Evolutionary conservation across 2,329 filamentous ascomycete species (phyloP).

Genomic region (Curvularia hawaiiensis): DNA sequence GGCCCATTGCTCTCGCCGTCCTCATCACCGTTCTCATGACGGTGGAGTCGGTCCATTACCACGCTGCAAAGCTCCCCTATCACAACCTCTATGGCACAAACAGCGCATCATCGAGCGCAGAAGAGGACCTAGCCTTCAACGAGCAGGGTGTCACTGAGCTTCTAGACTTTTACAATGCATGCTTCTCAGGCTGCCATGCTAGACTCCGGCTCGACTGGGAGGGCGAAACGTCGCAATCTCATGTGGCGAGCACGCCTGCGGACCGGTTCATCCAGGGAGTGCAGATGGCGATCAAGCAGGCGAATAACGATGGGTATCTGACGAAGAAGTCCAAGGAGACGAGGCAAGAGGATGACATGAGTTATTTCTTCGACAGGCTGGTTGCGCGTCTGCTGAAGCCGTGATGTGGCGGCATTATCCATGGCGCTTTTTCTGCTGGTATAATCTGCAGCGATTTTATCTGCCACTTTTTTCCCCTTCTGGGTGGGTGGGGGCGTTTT

Average conservation of each 20-base stretch:
- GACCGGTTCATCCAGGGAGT: slow-evolving; percentile 40
- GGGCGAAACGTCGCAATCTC: slow-evolving; percentile 24
- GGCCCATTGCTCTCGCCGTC: slow-evolving; percentile 41
- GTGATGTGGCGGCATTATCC: not conserved
- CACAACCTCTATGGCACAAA: slow-evolving; percentile 27
- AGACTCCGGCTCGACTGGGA: slow-evolving; percentile 36
- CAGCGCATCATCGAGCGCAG: not conserved
- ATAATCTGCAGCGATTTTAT: not conserved
- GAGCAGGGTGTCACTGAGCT: slow-evolving; percentile 37
- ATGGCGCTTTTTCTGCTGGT: not conserved
- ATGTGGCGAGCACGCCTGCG: slow-evolving; percentile 12
- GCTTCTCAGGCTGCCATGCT: slow-evolving; percentile 43
- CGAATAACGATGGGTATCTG: slow-evolving; percentile 30
- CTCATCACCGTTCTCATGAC: slow-evolving; percentile 45
- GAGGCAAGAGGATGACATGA: slow-evolving; percentile 38
- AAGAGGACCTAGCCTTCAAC: slow-evolving; percentile 22
- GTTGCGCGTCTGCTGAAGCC: slow-evolving; percentile 38
- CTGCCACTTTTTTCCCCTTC: not conserved
- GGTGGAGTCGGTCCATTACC: slow-evolving; percentile 48
- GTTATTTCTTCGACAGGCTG: slow-evolving; percentile 46
- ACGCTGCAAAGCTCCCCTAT: slow-evolving; percentile 44
- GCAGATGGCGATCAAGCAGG: slow-evolving; percentile 29
- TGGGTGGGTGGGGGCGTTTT: not conserved
- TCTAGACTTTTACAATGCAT: slow-evolving; percentile 41
- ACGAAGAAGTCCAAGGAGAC: slow-evolving; percentile 24